These are phyloP conservation scores for Trichoderma guizhouense DNA, from an alignment of 2,329 filamentous ascomycete genomes.

Conservation along the genomic window DNA sequence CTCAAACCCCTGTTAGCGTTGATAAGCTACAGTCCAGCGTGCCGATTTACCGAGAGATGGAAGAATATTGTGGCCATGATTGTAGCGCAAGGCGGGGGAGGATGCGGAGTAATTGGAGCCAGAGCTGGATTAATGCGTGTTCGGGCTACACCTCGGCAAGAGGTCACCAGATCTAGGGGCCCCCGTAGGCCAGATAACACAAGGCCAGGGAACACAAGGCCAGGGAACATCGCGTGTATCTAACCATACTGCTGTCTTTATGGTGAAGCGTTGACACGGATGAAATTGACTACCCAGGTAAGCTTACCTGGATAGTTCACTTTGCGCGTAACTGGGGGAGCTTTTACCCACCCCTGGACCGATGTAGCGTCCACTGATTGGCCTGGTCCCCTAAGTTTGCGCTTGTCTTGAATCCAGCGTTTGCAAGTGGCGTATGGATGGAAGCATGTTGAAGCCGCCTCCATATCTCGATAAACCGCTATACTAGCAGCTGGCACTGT, in stretches of 20 bases:
- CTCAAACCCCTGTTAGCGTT: conserved; percentile 1
- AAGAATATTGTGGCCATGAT: not conserved
- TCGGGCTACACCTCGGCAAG: not conserved
- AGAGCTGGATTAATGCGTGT: not conserved
- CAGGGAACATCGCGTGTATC: not conserved
- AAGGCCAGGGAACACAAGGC: not conserved
- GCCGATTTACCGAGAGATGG: conserved; percentile 10
- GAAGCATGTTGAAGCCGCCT: not conserved
- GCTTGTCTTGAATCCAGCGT: not conserved
- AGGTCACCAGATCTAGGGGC: not conserved
- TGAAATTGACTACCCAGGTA: not conserved
- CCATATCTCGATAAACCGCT: not conserved
- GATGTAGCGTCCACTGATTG: not conserved
- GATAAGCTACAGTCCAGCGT: conserved; percentile 1
- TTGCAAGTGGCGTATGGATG: not conserved
- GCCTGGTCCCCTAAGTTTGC: not conserved
- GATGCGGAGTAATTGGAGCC: conserved; percentile 6
- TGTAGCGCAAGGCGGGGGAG: not conserved
- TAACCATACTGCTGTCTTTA: not conserved
- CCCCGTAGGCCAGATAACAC: not conserved
- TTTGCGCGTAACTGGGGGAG: not conserved
- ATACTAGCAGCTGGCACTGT: not conserved
- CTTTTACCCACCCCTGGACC: not conserved
- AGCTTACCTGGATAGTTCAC: not conserved
- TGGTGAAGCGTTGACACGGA: not conserved